Conservation (phyloP, 1,284 basidiomycete species). For the Xanthoconium separans region DNA sequence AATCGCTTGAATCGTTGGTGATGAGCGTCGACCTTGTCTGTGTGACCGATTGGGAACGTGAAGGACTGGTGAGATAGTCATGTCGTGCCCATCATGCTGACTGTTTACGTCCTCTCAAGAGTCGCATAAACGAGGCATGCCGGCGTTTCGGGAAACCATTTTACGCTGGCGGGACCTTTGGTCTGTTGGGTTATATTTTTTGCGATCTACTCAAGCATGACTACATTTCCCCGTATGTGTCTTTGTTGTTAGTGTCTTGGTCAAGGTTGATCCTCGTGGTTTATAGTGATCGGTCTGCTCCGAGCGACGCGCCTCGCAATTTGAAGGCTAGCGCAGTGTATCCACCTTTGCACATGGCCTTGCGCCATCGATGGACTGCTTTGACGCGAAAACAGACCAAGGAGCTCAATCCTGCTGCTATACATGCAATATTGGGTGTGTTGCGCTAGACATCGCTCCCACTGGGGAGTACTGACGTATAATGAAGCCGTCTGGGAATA, state of each 20-base stretch:
- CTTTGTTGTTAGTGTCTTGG: constrained; percentile 8
- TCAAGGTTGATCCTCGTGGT: constrained; percentile 12
- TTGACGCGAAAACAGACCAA: constrained; percentile 75
- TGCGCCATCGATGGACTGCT: constrained; percentile 68
- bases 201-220: constrained; percentile 87
- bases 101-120: constrained; percentile 43
- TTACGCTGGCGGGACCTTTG: constrained; percentile 88
- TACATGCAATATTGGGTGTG: constrained; percentile 76
- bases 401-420: constrained; percentile 69
- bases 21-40: constrained; percentile 78
- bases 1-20: constrained; percentile 60
- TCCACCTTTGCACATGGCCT: constrained; percentile 60
- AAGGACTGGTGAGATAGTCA: constrained; percentile 61
- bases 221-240: constrained; percentile 76
- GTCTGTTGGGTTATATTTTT: constrained; percentile 93
- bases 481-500: constrained; percentile 83
- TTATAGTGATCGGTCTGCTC: constrained; percentile 59
- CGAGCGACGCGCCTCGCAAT: constrained; percentile 61
- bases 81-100: constrained; percentile 12
- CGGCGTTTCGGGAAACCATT: constrained; percentile 73
- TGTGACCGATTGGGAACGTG: constrained; percentile 71
- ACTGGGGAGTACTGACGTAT: constrained; percentile 10
- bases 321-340: constrained; percentile 67
- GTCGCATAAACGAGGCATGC: constrained; percentile 75
- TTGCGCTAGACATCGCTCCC: constrained; percentile 11